Percentiles rank a stretch among this genome's conserved stretches.
Evolutionary conservation across 225 moss, liverwort and hornwort genomes (phyloP).

Genomic region (Sphagnum contortum): DNA sequence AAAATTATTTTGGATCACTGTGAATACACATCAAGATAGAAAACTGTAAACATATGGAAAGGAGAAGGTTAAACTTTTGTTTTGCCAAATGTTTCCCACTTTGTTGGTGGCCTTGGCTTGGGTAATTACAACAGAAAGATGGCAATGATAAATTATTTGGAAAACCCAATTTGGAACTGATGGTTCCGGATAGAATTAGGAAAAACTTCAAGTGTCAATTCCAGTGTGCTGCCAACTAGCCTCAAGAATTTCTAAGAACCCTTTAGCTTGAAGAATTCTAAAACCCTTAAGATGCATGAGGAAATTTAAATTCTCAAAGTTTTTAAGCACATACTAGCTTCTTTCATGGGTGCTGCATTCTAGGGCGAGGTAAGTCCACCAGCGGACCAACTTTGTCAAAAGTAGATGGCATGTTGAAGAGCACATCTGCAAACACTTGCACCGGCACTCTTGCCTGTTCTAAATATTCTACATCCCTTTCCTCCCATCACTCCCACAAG

Average conservation of each 20-base stretch:
- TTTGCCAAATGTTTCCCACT: constrained; percentile 97
- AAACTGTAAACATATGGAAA: too few species aligned
- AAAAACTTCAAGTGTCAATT: not conserved
- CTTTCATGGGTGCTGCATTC: constrained; percentile 67
- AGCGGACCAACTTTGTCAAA: constrained; percentile 77
- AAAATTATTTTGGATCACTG: not conserved
- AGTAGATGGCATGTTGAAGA: constrained; percentile 59
- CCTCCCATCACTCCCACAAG: constrained; percentile 5
- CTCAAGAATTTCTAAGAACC: not conserved
- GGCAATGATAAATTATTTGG: not conserved
- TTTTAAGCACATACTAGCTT: constrained; percentile 50
- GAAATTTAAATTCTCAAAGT: too few species aligned
- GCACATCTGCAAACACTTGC: constrained; percentile 61
- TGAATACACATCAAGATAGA: too few species aligned
- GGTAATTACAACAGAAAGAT: constrained; percentile 13
- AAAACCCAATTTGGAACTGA: not conserved
- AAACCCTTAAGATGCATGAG: too few species aligned
- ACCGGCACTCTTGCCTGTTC: constrained; percentile 60
- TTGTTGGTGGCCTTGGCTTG: constrained; percentile 65
- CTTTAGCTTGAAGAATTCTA: not conserved
- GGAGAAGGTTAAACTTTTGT: constrained; percentile 54
- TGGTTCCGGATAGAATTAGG: not conserved
- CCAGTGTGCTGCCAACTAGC: not conserved
- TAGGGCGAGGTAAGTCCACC: constrained; percentile 69
- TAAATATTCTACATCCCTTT: constrained; percentile 41